Evolutionary conservation across 208 protist genomes (phyloP).

Genomic region (Leptomonas seymouri): DNA sequence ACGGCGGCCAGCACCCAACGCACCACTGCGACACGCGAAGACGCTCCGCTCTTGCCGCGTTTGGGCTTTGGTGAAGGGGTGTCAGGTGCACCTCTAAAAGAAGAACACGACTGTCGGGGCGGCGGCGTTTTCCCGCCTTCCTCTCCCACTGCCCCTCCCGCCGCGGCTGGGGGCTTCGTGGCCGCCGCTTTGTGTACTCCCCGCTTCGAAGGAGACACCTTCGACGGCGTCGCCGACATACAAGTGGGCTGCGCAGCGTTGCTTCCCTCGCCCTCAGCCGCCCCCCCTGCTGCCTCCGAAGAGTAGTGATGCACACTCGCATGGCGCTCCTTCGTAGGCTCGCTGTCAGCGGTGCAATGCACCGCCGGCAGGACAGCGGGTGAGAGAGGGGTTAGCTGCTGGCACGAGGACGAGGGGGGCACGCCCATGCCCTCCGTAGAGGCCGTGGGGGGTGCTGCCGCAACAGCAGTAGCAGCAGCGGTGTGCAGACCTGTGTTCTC

Average conservation of each 20-base stretch:
- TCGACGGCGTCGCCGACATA: background rate
- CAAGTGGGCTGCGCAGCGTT: too few species aligned
- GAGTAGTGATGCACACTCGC: background rate
- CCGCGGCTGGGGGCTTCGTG: too few species aligned
- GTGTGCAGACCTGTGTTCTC: too few species aligned
- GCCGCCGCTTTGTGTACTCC: background rate
- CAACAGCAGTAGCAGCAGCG: background rate
- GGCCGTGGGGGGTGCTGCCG: background rate
- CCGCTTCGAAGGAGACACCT: background rate
- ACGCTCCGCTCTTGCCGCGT: background rate
- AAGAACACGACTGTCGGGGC: background rate
- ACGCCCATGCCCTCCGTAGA: background rate
- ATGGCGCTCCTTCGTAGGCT: slow-evolving; percentile 1
- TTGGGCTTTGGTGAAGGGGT: background rate
- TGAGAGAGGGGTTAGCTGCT: background rate
- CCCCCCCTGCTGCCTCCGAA: background rate
- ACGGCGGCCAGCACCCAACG: background rate
- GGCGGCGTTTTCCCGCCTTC: background rate
- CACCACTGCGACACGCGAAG: background rate
- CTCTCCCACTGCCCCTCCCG: background rate
- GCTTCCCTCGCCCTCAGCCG: background rate
- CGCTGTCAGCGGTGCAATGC: background rate
- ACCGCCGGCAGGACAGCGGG: background rate
- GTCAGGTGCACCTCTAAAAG: background rate
- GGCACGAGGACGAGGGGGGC: slow-evolving; percentile 2